Evolutionary conservation across 2,329 filamentous ascomycete species (phyloP), one percentile per base, ranked within the genome.

Genomic region (Penicillium sp.): DNA sequence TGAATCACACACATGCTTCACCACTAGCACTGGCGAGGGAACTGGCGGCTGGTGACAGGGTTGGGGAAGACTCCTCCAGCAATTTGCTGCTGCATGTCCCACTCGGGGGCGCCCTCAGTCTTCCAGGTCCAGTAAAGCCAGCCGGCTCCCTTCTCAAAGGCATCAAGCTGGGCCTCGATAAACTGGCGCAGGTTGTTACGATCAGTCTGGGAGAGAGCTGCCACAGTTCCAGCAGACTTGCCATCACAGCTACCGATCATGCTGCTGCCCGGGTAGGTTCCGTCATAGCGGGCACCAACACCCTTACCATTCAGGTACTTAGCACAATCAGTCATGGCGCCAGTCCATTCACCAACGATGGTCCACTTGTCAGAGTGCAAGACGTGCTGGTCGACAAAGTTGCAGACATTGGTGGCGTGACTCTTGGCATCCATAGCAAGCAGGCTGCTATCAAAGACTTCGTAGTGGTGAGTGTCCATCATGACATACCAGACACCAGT

Each of bases 281-380:
- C 86, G 45, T 80, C 77, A 58, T 84, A 87, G 35, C 88, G 80
- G 9, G 86, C 80, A 13, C 86, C 86, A 44, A 83, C 73, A 2
- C 81, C 82, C 56, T 81, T 82, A 42, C 87, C 85, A 60, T 85
- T 85, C 48, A 80, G 67, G 55, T 77, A 80, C 49, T 77, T 79
- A 9, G 83, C 80, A 62, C 83, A 85, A 60, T 83, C 80, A 3
- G 87, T 89, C 80, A 88, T 82, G 14, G 86, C 87, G 23, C 81
- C 87, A 1, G 83, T 85, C 87, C 87, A 90, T 70, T 90, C 88
- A 43, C 88, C 88, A 5, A 88, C 82, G 54, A 89, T 77, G n/a
- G 83, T 82, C 80, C 84, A 87, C 71, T 89, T 89, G 70, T 89
- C 85, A 5, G 79, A 77, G 31, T 78, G 76, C 7, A 73, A 70